A percentile compares a stretch with the other conserved stretches of the same genome.
Conservation (phyloP, 2,329 filamentous ascomycete species). For the Sporothrix brasiliensis region DNA sequence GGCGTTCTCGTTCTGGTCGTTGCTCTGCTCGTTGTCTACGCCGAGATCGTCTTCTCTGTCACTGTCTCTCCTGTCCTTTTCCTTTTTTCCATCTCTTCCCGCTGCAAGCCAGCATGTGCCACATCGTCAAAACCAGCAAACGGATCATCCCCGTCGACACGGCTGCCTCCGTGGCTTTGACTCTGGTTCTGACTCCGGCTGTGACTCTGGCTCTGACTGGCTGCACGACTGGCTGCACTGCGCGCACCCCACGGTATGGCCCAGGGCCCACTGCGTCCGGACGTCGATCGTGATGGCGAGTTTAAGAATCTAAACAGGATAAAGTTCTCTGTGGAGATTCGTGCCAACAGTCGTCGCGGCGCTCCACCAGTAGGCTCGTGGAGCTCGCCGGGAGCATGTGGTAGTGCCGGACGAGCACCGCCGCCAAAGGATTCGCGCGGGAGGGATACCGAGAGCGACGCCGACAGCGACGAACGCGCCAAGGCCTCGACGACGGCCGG, state of each 20-base stretch:
- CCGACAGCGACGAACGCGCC: constrained; percentile 1
- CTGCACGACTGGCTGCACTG: neutral
- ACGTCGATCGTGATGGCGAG: constrained; percentile 12
- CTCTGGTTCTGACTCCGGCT: neutral
- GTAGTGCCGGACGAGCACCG: neutral
- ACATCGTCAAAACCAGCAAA: constrained; percentile 20
- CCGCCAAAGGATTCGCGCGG: constrained; percentile 13
- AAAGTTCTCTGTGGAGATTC: constrained; percentile 4
- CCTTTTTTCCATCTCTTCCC: neutral
- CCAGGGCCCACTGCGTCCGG: neutral
- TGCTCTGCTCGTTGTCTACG: neutral
- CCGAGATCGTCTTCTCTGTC: neutral
- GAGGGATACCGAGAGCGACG: neutral
- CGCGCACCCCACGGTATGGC: neutral
- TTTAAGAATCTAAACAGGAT: constrained; percentile 3
- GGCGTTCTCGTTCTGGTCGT: neutral
- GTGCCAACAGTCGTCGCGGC: neutral
- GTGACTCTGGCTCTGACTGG: neutral
- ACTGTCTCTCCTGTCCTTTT: neutral
- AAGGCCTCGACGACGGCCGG: constrained; percentile 9
- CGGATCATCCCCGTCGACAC: neutral
- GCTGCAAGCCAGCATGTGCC: neutral
- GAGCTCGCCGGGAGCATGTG: neutral
- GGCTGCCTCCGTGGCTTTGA: neutral
- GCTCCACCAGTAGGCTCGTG: neutral